These are phyloP conservation scores for Trypanosomatidae sp. DNA, from an alignment of 208 protist species.

Conservation along the genomic window DNA sequence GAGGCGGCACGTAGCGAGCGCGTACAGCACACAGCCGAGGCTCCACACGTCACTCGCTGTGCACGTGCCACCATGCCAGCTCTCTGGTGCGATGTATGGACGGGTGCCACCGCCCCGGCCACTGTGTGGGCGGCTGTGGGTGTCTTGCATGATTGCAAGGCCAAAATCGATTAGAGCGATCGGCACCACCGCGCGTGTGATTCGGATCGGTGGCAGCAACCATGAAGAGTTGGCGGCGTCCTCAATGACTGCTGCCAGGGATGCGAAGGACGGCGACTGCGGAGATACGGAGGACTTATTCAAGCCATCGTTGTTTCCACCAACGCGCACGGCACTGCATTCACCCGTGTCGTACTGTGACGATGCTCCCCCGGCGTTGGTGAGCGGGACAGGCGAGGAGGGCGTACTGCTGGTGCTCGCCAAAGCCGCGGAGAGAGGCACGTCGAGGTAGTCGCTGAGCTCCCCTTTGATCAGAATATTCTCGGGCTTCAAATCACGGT, in stretches of 20 bases:
- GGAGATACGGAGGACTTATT: slow-evolving; percentile 1
- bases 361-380: not conserved
- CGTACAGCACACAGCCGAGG: slow-evolving; percentile 86
- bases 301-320: not conserved
- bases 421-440: not conserved
- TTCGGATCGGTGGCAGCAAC: slow-evolving; percentile 25
- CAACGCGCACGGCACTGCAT: not conserved
- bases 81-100: slow-evolving; percentile 86
- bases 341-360: not conserved
- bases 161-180: slow-evolving; percentile 89
- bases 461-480: slow-evolving; percentile 85
- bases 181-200: slow-evolving; percentile 53
- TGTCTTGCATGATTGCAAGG: slow-evolving; percentile 60
- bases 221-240: not conserved
- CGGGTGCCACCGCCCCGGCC: slow-evolving; percentile 66
- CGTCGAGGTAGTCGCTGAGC: slow-evolving; percentile 22
- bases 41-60: slow-evolving; percentile 86
- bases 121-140: slow-evolving; percentile 7
- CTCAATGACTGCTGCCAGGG: not conserved
- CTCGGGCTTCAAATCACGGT: slow-evolving; percentile 98
- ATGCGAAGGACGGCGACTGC: slow-evolving; percentile 3
- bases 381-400: not conserved
- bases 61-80: slow-evolving; percentile 54
- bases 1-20: slow-evolving; percentile 69
- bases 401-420: not conserved